Conservation (phyloP, 2,329 filamentous ascomycete species). For the Cercospora zeina region DNA sequence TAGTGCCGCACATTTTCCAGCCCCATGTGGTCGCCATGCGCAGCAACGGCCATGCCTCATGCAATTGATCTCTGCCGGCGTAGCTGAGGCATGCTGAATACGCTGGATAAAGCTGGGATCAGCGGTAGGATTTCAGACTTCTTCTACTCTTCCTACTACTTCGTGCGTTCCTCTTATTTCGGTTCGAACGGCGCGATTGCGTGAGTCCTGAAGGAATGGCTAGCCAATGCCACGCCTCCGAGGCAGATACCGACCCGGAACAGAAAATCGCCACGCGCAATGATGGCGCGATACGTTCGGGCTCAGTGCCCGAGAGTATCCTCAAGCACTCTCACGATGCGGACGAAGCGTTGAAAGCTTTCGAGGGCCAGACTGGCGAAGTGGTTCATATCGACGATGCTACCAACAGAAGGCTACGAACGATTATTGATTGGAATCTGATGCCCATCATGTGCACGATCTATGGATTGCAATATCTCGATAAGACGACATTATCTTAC, state of each 20-base stretch:
- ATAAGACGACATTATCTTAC: constrained; percentile 60
- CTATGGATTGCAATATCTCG: constrained; percentile 62
- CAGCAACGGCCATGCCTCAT: neutral
- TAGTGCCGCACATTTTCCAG: neutral
- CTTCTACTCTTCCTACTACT: neutral
- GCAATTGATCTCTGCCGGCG: constrained; percentile 1
- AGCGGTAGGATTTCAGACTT: neutral
- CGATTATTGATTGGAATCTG: constrained; percentile 62
- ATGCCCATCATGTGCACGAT: constrained; percentile 60
- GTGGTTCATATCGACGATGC: constrained; percentile 56
- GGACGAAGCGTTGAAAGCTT: constrained; percentile 62
- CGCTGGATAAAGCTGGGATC: neutral
- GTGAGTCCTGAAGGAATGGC: neutral
- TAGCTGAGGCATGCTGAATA: neutral
- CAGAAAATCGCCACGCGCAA: constrained; percentile 29
- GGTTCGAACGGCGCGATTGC: neutral
- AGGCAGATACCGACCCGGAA: constrained; percentile 32
- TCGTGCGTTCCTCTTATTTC: neutral
- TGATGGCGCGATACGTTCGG: constrained; percentile 34
- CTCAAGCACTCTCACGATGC: constrained; percentile 58
- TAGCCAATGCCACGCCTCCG: neutral
- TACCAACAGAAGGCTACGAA: constrained; percentile 60
- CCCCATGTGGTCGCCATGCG: constrained; percentile 11
- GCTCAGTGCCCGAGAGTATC: constrained; percentile 41
- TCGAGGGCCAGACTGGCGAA: constrained; percentile 52